Evolutionary conservation across 2,329 filamentous ascomycete genomes (phyloP).

Genomic region (Aspergillus brasiliensis): DNA sequence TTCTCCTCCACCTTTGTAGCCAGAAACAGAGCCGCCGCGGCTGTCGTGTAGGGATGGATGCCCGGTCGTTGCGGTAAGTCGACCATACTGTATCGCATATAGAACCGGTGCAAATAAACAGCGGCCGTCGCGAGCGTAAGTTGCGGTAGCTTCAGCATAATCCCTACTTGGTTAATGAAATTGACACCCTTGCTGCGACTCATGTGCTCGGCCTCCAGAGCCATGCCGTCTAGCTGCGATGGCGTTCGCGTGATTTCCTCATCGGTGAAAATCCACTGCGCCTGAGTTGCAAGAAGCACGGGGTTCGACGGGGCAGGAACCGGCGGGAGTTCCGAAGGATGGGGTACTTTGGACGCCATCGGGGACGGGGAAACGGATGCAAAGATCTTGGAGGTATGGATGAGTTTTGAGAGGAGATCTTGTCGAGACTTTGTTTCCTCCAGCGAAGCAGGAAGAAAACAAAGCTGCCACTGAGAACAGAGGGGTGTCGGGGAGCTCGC

Average conservation of each 20-base stretch:
- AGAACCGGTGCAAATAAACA: constrained; percentile 94
- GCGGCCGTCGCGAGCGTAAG: constrained; percentile 89
- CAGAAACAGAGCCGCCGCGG: constrained; percentile 86
- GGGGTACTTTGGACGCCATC: constrained; percentile 34
- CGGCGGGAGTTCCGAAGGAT: constrained; percentile 26
- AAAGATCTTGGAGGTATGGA: background rate
- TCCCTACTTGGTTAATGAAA: constrained; percentile 92
- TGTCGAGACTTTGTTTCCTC: no score
- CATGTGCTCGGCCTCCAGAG: constrained; percentile 74
- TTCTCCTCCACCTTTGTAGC: constrained; percentile 98
- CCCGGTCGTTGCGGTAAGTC: constrained; percentile 68
- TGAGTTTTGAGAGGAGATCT: background rate
- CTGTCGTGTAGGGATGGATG: constrained; percentile 90
- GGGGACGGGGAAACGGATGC: background rate
- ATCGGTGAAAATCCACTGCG: constrained; percentile 87
- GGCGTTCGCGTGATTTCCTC: constrained; percentile 82
- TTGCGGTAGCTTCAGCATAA: constrained; percentile 88
- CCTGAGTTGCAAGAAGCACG: constrained; percentile 58
- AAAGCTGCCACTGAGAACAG: background rate
- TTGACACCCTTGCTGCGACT: constrained; percentile 89
- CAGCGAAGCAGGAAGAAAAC: background rate
- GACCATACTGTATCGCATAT: constrained; percentile 84
- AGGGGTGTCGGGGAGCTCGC: background rate
- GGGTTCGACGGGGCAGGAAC: constrained; percentile 46
- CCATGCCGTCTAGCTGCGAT: constrained; percentile 79